Evolutionary conservation across 2,329 filamentous ascomycete species (phyloP).

Genomic region (Fusarium sp.): DNA sequence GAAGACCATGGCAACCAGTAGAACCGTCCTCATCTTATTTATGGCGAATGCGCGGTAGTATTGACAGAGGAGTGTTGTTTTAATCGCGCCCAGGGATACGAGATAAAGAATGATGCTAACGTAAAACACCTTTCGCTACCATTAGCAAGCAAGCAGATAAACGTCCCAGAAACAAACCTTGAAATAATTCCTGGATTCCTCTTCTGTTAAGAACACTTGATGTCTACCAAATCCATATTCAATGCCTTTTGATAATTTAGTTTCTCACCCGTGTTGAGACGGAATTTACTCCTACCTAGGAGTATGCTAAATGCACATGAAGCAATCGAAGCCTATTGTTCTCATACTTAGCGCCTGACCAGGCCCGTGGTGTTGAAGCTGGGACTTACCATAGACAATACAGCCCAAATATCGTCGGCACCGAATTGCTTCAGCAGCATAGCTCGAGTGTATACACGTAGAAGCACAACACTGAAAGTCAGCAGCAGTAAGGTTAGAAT

Average conservation of each 20-base stretch:
- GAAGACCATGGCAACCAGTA: rapidly evolving
- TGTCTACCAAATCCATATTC: neutral
- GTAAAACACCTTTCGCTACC: neutral
- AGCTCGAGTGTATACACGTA: neutral
- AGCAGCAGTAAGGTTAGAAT: neutral
- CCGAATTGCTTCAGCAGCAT: neutral
- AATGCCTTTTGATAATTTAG: neutral
- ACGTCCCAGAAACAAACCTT: neutral
- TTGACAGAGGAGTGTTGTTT: neutral
- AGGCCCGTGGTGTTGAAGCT: rapidly evolving
- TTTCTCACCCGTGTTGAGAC: rapidly evolving
- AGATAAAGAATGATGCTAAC: neutral
- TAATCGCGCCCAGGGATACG: rapidly evolving
- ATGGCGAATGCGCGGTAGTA: neutral
- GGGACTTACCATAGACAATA: neutral
- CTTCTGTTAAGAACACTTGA: neutral
- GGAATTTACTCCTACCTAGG: rapidly evolving
- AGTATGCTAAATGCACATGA: neutral
- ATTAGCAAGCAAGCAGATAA: neutral
- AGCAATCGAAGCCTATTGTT: neutral
- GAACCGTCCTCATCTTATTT: neutral
- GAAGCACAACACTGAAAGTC: neutral
- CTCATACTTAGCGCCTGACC: rapidly evolving
- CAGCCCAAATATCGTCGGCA: neutral
- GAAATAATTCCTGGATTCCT: rapidly evolving